Evolutionary conservation across 139 green algal species (phyloP), one percentile per base, ranked within the genome.

Genomic region (Diplosphaera chodatii): DNA sequence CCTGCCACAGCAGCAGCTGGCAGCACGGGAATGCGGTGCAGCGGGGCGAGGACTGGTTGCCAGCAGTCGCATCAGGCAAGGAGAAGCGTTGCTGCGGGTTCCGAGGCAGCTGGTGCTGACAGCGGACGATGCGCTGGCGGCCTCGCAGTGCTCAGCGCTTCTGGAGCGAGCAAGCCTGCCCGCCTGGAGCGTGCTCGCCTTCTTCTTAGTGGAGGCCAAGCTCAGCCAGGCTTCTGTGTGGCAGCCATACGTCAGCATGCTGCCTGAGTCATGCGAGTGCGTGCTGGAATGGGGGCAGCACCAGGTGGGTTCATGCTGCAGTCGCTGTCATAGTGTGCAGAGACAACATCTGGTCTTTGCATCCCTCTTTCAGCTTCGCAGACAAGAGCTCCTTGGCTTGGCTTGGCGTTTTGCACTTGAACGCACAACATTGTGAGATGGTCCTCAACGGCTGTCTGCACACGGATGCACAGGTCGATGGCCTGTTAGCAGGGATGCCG

Each of bases 201-300:
- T 85, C 8, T 93, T 74, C 63, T 71, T 93, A 21, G 78, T 79
- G 2, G 85, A 91, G 68, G 64, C 75, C 32, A 4, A 68, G 32
- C 22, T 22, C 23, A 40, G 48, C 25, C 63, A 69, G 40, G 63
- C 25, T 62, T 37, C 40, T 15, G 32, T 40, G 27, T 86, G 80
- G 73, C 63, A 30, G 25, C 74, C 80, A 1, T 89, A 90, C 32
- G 8, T 82, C 18, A 22, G 30, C 5, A 41, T 82, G 27, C 79
- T 92, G 65, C 86, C 84, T 25, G 16, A 66, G 4, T 25, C n/a
- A 0, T 77, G 78, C 21, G 79, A 77, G 18, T 80, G 80, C 29
- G 82, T 92, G 31, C 82, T 94, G 31, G 78, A 89, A 41, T 94
- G 88, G 88, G 63, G 34, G 22, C 56, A 82, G 1, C 68, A 77